Conservation (phyloP, 2,329 filamentous ascomycete genomes). For the Clarireedia paspali region DNA sequence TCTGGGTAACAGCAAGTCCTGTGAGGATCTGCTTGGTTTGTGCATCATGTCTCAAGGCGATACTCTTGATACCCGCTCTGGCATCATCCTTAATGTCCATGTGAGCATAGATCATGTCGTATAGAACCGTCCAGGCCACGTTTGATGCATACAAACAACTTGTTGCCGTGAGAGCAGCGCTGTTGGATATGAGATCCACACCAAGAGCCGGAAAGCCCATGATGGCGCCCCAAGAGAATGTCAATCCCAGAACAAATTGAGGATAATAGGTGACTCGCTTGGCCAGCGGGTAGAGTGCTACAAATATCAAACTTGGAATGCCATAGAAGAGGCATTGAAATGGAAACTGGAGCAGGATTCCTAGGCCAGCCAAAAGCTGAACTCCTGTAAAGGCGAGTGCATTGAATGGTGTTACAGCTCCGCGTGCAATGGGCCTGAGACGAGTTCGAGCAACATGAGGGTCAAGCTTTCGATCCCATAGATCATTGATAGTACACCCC, state of each 20-base stretch:
- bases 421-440: constrained; percentile 71
- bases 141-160: constrained; percentile 69
- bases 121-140: constrained; percentile 78
- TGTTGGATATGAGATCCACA: constrained; percentile 61
- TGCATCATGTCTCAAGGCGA: constrained; percentile 69
- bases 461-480: constrained; percentile 85
- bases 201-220: constrained; percentile 83
- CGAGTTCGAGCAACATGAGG: constrained; percentile 69
- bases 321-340: constrained; percentile 67
- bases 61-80: constrained; percentile 83
- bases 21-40: constrained; percentile 70
- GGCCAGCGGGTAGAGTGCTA: constrained; percentile 70
- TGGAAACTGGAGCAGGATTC: constrained; percentile 69
- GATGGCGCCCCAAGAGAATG: constrained; percentile 83
- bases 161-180: constrained; percentile 56
- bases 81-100: constrained; percentile 84
- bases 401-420: constrained; percentile 65
- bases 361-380: constrained; percentile 68
- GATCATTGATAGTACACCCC: constrained; percentile 83
- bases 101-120: constrained; percentile 91
- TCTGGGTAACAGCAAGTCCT: constrained; percentile 60
- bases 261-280: constrained; percentile 86
- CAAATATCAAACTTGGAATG: constrained; percentile 65
- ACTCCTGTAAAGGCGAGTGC: constrained; percentile 66
- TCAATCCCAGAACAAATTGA: constrained; percentile 73